Conservation (phyloP, 805 yeast species). For the Wickerhamiella qilinensis region DNA sequence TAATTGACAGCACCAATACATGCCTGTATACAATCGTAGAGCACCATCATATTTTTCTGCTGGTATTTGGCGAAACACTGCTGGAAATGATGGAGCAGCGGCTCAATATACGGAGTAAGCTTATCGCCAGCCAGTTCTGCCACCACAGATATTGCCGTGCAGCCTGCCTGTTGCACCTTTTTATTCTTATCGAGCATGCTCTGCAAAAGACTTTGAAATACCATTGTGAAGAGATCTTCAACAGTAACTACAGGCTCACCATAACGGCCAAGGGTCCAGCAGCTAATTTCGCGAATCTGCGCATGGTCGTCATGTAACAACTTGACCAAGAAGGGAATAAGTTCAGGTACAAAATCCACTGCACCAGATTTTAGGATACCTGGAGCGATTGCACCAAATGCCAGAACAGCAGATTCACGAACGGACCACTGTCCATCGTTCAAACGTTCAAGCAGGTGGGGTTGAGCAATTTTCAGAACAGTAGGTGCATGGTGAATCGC, state of each 20-base stretch:
- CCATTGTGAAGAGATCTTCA: conserved; percentile 56
- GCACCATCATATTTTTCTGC: conserved; percentile 59
- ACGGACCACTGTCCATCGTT: conserved; percentile 67
- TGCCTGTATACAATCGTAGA: conserved; percentile 85
- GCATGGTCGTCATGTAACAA: conserved; percentile 61
- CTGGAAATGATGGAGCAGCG: conserved; percentile 52
- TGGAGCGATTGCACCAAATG: conserved; percentile 88
- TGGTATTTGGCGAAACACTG: conserved; percentile 65
- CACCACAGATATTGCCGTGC: conserved; percentile 70
- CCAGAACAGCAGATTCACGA: conserved; percentile 84
- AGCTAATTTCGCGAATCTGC: conserved; percentile 78
- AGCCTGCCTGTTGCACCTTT: conserved; percentile 91
- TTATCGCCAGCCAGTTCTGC: conserved; percentile 59
- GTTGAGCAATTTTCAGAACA: conserved; percentile 53
- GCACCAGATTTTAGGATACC: conserved; percentile 60
- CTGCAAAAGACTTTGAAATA: conserved; percentile 55
- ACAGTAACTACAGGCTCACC: conserved; percentile 59
- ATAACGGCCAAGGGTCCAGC: conserved; percentile 90
- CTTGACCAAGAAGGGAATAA: conserved; percentile 74
- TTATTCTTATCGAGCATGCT: conserved; percentile 73
- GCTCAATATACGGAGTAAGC: conserved; percentile 46
- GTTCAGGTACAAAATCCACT: conserved; percentile 53
- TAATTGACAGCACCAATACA: conserved; percentile 63
- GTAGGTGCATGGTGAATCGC: conserved; percentile 52
- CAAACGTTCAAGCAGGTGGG: conserved; percentile 57